Base-by-base conservation (phyloP, 2,329 filamentous ascomycete species). In the Pestalotiopsis sp. region DNA sequence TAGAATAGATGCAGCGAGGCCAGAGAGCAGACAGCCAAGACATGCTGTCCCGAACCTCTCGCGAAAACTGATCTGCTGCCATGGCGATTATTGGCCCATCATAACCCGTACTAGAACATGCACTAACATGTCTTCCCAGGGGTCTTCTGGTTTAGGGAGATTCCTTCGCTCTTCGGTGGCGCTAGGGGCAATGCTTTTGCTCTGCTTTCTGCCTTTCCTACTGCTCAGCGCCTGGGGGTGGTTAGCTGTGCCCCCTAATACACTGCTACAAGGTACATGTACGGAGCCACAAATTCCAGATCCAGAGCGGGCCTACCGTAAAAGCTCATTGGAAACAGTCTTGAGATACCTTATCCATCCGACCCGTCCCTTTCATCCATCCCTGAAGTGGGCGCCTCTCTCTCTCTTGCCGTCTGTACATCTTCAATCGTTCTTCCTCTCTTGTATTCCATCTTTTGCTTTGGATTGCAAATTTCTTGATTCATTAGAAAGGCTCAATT, bases 241-340 rank as follows among this genome's bases (percentile, higher is more conserved):
- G n/a, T 13, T 41, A 36, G 13, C 23, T n/a, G 38, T 25, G 39
- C 41, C n/a, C 38, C n/a, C 59, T 31, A 62, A 62, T 14, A 20
- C 57, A 27, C 38, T 65, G 25, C n/a, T 20, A 52, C 62, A 36
- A 5, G 7, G 38, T 49, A 23, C 39, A 62, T 38, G n/a, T n/a
- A 56, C 41, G 25, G 25, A 57, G 63, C 63, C 63, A 56, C 63
- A n/a, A 23, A 65, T 36, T 56, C 63, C 63, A 45, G 52, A 45
- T 56, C 38, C 63, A 20, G 63, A 20, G 39, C 63, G 63, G 63
- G n/a, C 62, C 27, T 65, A 45, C 27, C 27, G 27, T 31, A 31
- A 31, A 31, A 65, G 45, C 45, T 65, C 49, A 45, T 65, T 65
- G 62, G 27, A 65, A 65, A 65, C 62, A 52, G 31, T 20, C 36